Evolutionary conservation across 768 basidiomycete genomes (phyloP).

Genomic region (Pleurotus eryngii): DNA sequence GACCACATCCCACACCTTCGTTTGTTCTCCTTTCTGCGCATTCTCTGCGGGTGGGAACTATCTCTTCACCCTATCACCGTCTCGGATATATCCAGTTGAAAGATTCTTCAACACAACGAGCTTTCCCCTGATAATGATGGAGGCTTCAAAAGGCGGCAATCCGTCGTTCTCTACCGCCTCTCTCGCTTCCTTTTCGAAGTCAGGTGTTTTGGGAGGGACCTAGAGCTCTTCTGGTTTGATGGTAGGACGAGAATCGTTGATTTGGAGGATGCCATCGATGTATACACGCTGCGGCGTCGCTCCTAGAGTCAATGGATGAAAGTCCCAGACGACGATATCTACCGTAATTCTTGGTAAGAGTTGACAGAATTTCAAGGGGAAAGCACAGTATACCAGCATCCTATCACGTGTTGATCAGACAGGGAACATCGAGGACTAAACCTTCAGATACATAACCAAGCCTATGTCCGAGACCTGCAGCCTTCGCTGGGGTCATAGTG

Average conservation of each 20-base stretch:
- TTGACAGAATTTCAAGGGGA: neutral
- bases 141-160: constrained; percentile 58
- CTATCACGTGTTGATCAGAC: constrained; percentile 32
- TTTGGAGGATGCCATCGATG: constrained; percentile 80
- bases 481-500: constrained; percentile 60
- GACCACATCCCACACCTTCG: constrained; percentile 32
- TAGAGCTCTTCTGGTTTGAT: constrained; percentile 51
- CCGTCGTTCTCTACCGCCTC: constrained; percentile 61
- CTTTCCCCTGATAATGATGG: constrained; percentile 14
- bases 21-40: constrained; percentile 13
- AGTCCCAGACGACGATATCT: constrained; percentile 66
- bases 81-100: constrained; percentile 29
- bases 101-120: constrained; percentile 57
- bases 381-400: constrained; percentile 48
- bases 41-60: constrained; percentile 17
- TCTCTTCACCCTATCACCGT: constrained; percentile 11
- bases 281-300: constrained; percentile 80
- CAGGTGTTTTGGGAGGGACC: constrained; percentile 46
- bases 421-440: constrained; percentile 9
- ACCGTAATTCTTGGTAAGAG: neutral
- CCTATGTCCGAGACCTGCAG: constrained; percentile 65
- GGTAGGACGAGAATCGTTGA: constrained; percentile 27
- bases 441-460: constrained; percentile 60
- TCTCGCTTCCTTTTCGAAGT: constrained; percentile 58
- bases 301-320: constrained; percentile 74